These are phyloP conservation scores for Eucalyptus pauciflora DNA, from an alignment of 345 rosid genomes.

Conservation along the genomic window DNA sequence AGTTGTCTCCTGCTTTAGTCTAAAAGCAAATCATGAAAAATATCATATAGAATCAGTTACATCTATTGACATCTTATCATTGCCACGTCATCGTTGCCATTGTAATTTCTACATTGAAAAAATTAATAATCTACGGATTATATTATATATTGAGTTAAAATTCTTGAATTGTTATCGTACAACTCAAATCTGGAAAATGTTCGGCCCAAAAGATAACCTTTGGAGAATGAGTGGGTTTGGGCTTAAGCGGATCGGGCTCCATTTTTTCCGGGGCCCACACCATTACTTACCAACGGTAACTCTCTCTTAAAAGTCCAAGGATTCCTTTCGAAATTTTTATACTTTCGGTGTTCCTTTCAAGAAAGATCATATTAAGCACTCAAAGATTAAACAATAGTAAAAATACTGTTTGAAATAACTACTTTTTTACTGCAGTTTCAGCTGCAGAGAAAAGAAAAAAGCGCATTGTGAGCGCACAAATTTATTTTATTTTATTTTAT, in stretches of 20 bases:
- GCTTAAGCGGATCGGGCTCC: neutral
- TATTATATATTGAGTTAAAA: accelerated
- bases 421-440: neutral
- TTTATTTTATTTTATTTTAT: too few species aligned
- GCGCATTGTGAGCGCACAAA: neutral
- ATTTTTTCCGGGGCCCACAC: neutral
- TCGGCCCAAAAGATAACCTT: accelerated
- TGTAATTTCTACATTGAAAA: too few species aligned
- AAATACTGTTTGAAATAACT: neutral
- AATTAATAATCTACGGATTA: accelerated
- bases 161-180: accelerated
- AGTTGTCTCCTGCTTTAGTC: accelerated
- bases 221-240: neutral
- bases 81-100: too few species aligned
- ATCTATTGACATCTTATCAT: too few species aligned
- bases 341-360: neutral
- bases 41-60: neutral
- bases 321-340: neutral
- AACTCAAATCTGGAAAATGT: too few species aligned
- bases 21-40: too few species aligned
- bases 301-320: neutral
- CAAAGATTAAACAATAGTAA: neutral
- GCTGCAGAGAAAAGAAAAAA: neutral
- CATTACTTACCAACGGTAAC: neutral
- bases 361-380: neutral